Evolutionary conservation across 2,329 filamentous ascomycete species (phyloP).

Genomic region (Aspergillus viridinutans): DNA sequence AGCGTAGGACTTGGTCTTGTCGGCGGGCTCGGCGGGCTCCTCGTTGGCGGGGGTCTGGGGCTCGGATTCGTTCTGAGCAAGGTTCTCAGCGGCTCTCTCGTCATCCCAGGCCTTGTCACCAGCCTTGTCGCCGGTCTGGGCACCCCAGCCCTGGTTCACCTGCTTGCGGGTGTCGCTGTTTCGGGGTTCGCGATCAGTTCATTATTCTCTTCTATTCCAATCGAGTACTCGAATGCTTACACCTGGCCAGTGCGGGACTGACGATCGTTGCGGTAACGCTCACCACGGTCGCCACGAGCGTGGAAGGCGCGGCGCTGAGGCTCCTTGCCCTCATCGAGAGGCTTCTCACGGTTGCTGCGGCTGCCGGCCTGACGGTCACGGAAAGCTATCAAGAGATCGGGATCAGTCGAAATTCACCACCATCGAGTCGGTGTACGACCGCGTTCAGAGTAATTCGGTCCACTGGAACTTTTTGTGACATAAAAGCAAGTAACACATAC

Average conservation of each 20-base stretch:
- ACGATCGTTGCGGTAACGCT: slow-evolving; percentile 55
- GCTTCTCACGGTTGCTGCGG: slow-evolving; percentile 75
- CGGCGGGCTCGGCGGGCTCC: slow-evolving; percentile 59
- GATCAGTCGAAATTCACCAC: slow-evolving; percentile 12
- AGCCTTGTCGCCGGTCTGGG: slow-evolving; percentile 74
- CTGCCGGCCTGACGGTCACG: slow-evolving; percentile 80
- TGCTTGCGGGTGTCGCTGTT: slow-evolving; percentile 44
- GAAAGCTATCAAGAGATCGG: slow-evolving; percentile 60
- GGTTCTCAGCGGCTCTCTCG: slow-evolving; percentile 84
- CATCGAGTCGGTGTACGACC: background rate
- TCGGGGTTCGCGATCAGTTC: slow-evolving; percentile 19
- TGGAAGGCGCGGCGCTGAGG: slow-evolving; percentile 43
- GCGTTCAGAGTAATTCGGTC: too few species aligned
- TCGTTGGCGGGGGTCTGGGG: slow-evolving; percentile 50
- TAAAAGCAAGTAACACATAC: slow-evolving; percentile 53
- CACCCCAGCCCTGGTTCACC: slow-evolving; percentile 82
- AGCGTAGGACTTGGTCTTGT: slow-evolving; percentile 84
- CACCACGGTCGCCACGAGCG: slow-evolving; percentile 60
- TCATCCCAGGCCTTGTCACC: slow-evolving; percentile 83
- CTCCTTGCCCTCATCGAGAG: slow-evolving; percentile 63
- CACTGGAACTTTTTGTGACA: background rate
- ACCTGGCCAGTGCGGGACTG: slow-evolving; percentile 58
- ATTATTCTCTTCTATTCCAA: slow-evolving; percentile 3
- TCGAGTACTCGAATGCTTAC: slow-evolving; percentile 41
- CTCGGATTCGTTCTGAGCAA: slow-evolving; percentile 77